phyloP scores from a whole-genome alignment of 768 basidiomycete species.

The Tubosaeta sp. region DNA sequence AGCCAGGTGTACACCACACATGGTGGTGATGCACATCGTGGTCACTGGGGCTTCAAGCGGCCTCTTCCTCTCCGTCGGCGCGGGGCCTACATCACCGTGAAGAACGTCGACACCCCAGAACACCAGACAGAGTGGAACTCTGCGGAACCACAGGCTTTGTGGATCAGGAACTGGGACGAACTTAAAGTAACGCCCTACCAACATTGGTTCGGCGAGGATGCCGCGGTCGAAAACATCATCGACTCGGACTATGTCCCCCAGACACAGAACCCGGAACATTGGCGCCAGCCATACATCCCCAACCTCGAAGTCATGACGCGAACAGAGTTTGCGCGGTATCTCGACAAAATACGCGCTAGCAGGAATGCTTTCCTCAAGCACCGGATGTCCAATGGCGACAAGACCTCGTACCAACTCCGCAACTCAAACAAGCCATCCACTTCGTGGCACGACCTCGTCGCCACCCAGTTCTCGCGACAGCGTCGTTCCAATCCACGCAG shows the following conservation, averaged over 20 bases:
- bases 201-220: slow-evolving; percentile 9
- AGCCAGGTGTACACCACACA: slow-evolving; percentile 73
- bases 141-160: slow-evolving; percentile 61
- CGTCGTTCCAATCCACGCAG: slow-evolving; percentile 22
- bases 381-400: slow-evolving; percentile 12
- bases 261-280: slow-evolving; percentile 11
- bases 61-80: slow-evolving; percentile 65
- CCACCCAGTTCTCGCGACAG: slow-evolving; percentile 17
- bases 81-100: slow-evolving; percentile 61
- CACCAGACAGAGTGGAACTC: slow-evolving; percentile 77
- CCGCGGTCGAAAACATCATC: slow-evolving; percentile 17
- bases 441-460: slow-evolving; percentile 26
- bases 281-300: slow-evolving; percentile 33
- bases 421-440: slow-evolving; percentile 14
- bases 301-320: slow-evolving; percentile 63
- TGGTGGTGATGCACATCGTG: slow-evolving; percentile 66
- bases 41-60: slow-evolving; percentile 85
- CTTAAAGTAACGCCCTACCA: slow-evolving; percentile 29
- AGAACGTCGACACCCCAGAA: slow-evolving; percentile 64
- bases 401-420: slow-evolving; percentile 28
- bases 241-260: slow-evolving; percentile 26
- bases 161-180: slow-evolving; percentile 65
- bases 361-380: slow-evolving; percentile 56
- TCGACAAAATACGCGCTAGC: slow-evolving; percentile 51
- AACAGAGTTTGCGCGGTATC: slow-evolving; percentile 53